A percentile compares a stretch with the other conserved stretches of the same genome.
Conservation (phyloP, 768 basidiomycete species). For the Pleurotus cornucopiae region DNA sequence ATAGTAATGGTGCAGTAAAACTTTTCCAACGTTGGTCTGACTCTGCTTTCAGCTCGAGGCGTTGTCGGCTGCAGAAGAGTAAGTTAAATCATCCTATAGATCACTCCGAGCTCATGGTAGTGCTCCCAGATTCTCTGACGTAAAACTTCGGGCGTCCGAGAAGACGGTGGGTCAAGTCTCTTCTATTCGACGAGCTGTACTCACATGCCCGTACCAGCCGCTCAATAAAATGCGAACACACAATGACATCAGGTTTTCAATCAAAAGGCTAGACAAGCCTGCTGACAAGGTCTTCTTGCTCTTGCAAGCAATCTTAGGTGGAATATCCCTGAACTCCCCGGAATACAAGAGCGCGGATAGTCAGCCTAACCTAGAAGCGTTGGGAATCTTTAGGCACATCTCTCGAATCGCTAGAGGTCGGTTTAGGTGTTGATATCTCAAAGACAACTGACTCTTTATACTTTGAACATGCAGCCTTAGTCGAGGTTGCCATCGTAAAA, state of each 20-base stretch:
- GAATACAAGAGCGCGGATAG: constrained; percentile 73
- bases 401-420: constrained; percentile 72
- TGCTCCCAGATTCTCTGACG: constrained; percentile 52
- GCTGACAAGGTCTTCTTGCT: constrained; percentile 78
- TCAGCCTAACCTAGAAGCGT: constrained; percentile 67
- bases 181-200: background rate
- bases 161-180: constrained; percentile 45
- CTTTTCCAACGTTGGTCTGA: constrained; percentile 1
- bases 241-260: constrained; percentile 74
- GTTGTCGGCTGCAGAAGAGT: constrained; percentile 69
- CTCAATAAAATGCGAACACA: constrained; percentile 69
- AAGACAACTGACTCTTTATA: constrained; percentile 5
- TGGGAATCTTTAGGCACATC: constrained; percentile 71
- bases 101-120: background rate
- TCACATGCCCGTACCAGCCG: constrained; percentile 22
- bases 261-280: constrained; percentile 66
- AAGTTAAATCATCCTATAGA: constrained; percentile 13
- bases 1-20: constrained; percentile 45
- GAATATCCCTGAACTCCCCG: constrained; percentile 60
- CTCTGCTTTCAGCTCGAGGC: constrained; percentile 51
- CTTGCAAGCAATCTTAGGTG: constrained; percentile 76
- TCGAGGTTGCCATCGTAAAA: constrained; percentile 70
- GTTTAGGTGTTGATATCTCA: background rate
- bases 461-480: constrained; percentile 46
- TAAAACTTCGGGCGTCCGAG: constrained; percentile 72